Conservation (phyloP, 257 asterid species). For the Scutellaria barbata region DNA sequence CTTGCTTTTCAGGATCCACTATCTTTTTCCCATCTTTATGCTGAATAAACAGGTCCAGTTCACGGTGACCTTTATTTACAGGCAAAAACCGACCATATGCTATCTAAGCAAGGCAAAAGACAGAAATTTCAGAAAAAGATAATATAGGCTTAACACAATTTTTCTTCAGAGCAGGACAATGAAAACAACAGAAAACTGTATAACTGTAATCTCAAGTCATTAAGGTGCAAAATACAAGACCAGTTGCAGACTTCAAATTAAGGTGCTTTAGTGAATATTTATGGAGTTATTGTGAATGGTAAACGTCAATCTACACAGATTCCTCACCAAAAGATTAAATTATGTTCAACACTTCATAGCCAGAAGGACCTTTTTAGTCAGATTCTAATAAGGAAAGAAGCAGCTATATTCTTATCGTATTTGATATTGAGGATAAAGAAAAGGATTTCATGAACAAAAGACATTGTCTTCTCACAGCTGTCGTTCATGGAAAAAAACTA, state of each 20-base stretch:
- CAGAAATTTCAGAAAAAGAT: constrained; percentile 14
- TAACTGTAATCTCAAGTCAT: too few species aligned
- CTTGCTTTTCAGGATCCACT: constrained; percentile 80
- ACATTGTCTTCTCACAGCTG: constrained; percentile 2
- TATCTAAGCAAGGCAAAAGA: constrained; percentile 49
- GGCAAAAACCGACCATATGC: constrained; percentile 72
- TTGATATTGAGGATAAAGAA: not conserved
- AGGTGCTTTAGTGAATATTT: too few species aligned
- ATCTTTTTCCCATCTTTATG: constrained; percentile 74
- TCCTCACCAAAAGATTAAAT: too few species aligned
- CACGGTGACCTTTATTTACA: constrained; percentile 65
- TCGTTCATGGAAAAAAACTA: not conserved
- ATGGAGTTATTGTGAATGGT: too few species aligned
- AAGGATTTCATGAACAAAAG: not conserved
- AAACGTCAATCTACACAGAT: too few species aligned
- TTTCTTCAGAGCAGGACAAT: not conserved
- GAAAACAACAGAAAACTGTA: not conserved
- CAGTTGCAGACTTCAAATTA: too few species aligned
- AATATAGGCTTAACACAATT: not conserved
- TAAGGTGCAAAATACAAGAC: too few species aligned
- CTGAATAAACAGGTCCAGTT: constrained; percentile 71
- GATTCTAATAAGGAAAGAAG: not conserved
- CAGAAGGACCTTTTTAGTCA: not conserved
- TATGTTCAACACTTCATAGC: not conserved
- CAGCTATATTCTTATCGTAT: not conserved